phyloP scores from a whole-genome alignment of 2,329 filamentous ascomycete genomes.

The Colletotrichum lentis region DNA sequence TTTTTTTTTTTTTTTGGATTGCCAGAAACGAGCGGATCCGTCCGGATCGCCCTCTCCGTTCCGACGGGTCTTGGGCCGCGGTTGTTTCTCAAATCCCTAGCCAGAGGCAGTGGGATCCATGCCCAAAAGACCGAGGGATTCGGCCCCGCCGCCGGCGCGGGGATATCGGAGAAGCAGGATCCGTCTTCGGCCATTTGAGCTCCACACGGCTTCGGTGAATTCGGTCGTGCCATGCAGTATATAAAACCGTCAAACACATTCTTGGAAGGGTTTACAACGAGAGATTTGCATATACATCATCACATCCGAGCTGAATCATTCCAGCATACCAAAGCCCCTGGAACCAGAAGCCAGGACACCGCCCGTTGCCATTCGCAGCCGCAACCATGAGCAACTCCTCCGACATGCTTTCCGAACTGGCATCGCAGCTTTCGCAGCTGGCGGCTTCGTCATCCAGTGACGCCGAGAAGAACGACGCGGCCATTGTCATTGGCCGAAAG shows the following conservation, averaged over 20 bases:
- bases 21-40: constrained; percentile 1
- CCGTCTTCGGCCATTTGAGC: neutral
- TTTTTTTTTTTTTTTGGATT: no score
- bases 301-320: neutral
- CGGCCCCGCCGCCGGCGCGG: constrained; percentile 24
- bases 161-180: neutral
- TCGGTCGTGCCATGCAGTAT: neutral
- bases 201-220: constrained; percentile 4
- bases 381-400: constrained; percentile 11
- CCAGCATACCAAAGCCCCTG: neutral
- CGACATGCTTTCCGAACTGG: neutral
- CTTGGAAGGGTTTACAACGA: no score
- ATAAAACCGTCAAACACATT: no score
- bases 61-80: neutral
- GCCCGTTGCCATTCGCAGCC: neutral
- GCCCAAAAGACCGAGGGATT: constrained; percentile 11
- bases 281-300: no score
- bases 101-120: constrained; percentile 5
- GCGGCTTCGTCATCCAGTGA: constrained; percentile 3
- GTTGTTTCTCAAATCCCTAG: neutral
- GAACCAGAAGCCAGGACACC: neutral
- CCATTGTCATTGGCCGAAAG: constrained; percentile 23
- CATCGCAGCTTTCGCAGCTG: constrained; percentile 16
- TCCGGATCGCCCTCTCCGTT: constrained; percentile 3
- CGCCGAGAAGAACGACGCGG: constrained; percentile 16